Conservation (phyloP, 768 basidiomycete species). For the Lentinula edodes region DNA sequence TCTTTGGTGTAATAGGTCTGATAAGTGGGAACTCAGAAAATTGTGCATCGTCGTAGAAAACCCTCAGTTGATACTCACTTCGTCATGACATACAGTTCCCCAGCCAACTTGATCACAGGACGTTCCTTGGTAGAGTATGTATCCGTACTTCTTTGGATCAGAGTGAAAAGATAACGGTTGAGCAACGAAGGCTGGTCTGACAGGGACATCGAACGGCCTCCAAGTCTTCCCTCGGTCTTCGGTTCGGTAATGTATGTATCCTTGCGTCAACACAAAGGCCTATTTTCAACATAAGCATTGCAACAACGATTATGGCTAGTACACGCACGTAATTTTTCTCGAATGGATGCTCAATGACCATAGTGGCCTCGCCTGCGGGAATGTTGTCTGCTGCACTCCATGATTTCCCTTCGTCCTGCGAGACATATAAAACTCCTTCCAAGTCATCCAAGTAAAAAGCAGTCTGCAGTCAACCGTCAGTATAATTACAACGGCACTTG, state of each 20-base stretch:
- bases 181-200: constrained; percentile 50
- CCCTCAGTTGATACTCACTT: constrained; percentile 41
- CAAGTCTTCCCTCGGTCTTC: constrained; percentile 85
- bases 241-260: constrained; percentile 81
- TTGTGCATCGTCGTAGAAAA: background rate
- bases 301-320: background rate
- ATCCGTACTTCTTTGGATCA: constrained; percentile 58
- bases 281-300: constrained; percentile 20
- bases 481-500: constrained; percentile 2
- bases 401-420: constrained; percentile 80
- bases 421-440: constrained; percentile 67
- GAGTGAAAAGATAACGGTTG: constrained; percentile 87
- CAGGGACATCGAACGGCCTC: constrained; percentile 70
- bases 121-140: constrained; percentile 77
- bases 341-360: constrained; percentile 85
- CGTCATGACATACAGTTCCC: constrained; percentile 61
- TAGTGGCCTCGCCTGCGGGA: constrained; percentile 49
- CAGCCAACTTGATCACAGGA: constrained; percentile 51
- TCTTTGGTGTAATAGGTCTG: constrained; percentile 90
- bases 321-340: constrained; percentile 54
- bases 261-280: constrained; percentile 83
- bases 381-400: constrained; percentile 50
- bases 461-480: constrained; percentile 20
- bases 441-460: constrained; percentile 80
- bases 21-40: constrained; percentile 7